Percentiles rank a stretch among this genome's conserved stretches.
Conservation (phyloP, 2,329 filamentous ascomycete genomes). For the Ciborinia camelliae region DNA sequence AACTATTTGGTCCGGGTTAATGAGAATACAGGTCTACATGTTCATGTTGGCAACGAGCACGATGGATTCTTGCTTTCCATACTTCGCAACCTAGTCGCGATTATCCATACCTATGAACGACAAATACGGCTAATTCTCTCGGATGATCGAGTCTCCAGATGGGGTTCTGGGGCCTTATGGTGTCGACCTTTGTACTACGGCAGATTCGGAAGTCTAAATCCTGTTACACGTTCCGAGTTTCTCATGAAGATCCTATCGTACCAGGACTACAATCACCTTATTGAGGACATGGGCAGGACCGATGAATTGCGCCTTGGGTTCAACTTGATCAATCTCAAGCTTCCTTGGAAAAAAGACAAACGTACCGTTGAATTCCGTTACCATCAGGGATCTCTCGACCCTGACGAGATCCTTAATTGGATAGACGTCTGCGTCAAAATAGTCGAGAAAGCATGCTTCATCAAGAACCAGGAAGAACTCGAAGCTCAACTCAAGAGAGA, state of each 20-base stretch:
- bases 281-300: neutral
- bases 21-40: conserved; percentile 32
- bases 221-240: neutral
- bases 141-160: neutral
- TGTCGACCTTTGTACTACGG: neutral
- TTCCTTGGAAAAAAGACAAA: neutral
- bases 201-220: neutral
- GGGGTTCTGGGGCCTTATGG: accelerated
- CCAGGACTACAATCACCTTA: neutral
- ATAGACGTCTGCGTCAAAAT: conserved; percentile 23
- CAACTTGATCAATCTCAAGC: neutral
- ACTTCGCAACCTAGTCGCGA: conserved; percentile 34
- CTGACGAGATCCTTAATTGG: conserved; percentile 25
- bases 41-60: conserved; percentile 36
- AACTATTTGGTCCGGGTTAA: conserved; percentile 31
- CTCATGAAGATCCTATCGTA: neutral
- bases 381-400: conserved; percentile 30
- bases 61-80: conserved; percentile 28
- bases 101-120: conserved; percentile 34
- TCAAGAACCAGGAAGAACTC: neutral
- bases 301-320: neutral
- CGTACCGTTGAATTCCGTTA: conserved; percentile 33
- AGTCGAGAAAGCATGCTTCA: conserved; percentile 1
- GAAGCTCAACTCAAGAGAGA: neutral
- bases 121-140: conserved; percentile 21